Base-by-base conservation (phyloP, 495 filamentous ascomycete species). In the Collariella sp. region DNA sequence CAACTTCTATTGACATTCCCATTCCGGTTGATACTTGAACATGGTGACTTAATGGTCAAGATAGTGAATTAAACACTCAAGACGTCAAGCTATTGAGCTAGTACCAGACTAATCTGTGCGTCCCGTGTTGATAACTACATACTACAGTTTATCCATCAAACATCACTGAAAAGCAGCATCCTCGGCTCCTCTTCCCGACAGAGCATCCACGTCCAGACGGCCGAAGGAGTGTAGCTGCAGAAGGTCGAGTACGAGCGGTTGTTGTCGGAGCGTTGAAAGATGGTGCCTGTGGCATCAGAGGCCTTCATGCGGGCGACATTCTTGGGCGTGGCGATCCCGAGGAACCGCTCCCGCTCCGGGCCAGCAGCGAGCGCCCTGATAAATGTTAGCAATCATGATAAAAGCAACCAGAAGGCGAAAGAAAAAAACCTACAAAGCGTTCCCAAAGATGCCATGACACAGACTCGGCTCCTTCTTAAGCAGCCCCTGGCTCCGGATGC, bases 401-500 rank as follows among this genome's bases (percentile, higher is more conserved):
- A 13, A 33, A 38, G 23, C 18, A 23, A 2, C 18, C 20, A 18
- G 42, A 45, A 16, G 20, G 19, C 16, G n/a, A n/a, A n/a, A n/a
- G n/a, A n/a, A n/a, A n/a, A n/a, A n/a, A n/a, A 62, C 68, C 20
- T 40, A 69, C 58, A 86, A 60, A 0, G 79, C 79, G 62, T 86
- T 86, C 3, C 81, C 79, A 18, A 76, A 71, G n/a, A 81, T 78
- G 0, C 82, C 83, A 63, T 86, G 82, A 62, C 82, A 86, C 16
- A 86, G 59, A 56, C 76, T 81, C 0, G 83, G 81, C 65, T 79
- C 76, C 59, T 85, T 86, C 6, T 68, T 77, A 59, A 86, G 56
- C 40, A 84, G 43, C 4, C 82, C 83, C 36, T 75, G 59, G 20
- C 67, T 61, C 71, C 74, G 71, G 16, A 80, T 71, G 47, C 75